These are phyloP conservation scores for Scedosporium minutisporum DNA, from an alignment of 2,329 filamentous ascomycete genomes.

Conservation along the genomic window DNA sequence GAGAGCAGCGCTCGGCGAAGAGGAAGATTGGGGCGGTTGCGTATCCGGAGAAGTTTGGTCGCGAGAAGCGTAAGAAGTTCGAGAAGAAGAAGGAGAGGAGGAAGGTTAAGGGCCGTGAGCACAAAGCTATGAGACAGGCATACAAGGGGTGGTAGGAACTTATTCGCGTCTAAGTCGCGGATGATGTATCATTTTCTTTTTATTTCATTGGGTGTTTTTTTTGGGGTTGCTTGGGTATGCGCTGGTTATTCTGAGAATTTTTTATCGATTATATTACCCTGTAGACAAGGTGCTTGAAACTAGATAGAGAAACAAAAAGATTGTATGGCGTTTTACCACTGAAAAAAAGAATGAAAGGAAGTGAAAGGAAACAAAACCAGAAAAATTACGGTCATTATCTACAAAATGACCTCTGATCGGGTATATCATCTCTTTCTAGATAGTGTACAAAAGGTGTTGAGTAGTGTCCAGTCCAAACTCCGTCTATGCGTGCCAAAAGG, in stretches of 20 bases:
- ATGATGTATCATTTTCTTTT: slow-evolving; percentile 2
- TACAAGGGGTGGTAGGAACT: slow-evolving; percentile 41
- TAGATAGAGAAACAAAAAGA: no score
- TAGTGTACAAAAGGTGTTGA: not conserved
- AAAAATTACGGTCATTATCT: no score
- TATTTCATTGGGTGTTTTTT: not conserved
- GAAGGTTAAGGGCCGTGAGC: slow-evolving; percentile 68
- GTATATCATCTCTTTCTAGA: not conserved
- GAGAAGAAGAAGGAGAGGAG: slow-evolving; percentile 76
- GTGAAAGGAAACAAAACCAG: no score
- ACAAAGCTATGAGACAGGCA: slow-evolving; percentile 61
- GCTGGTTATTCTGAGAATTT: not conserved
- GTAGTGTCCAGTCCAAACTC: not conserved
- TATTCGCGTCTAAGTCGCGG: not conserved
- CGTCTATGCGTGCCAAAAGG: not conserved
- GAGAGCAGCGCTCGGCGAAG: slow-evolving; percentile 71
- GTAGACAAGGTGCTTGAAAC: no score
- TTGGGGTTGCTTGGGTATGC: not conserved
- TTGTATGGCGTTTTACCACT: no score
- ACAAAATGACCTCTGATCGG: no score
- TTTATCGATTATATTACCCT: no score
- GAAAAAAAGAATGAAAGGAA: no score
- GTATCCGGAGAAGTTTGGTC: slow-evolving; percentile 68
- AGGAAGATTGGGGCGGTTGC: slow-evolving; percentile 79
- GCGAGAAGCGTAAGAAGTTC: slow-evolving; percentile 72